Evolutionary conservation across 148 eudicot genomes (phyloP), one percentile per base, ranked within the genome.

Genomic region (Silene latifolia): DNA sequence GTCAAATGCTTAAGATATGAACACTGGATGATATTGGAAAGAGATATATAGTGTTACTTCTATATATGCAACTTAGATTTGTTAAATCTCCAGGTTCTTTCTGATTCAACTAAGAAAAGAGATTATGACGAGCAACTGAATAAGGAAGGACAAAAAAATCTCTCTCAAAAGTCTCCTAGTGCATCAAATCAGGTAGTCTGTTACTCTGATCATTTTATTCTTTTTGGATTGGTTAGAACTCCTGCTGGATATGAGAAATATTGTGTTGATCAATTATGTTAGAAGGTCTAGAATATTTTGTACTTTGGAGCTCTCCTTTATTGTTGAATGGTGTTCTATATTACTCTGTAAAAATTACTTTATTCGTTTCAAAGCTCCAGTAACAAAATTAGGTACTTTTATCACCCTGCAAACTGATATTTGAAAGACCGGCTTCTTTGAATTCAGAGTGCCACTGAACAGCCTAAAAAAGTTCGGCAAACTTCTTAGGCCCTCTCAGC

Each of bases 101-200:
- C 99, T 68, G 98, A 96, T 89, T 89, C 87, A 73, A 79, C 85
- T 35, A 96, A 92, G 86, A 96, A 86, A 84, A 85, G 88, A 82
- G 99, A 96, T 80, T 92, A 96, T 78, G 99, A 96, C 76, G 99
- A 96, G 72, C 98, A 92, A 69, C 81, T 96, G 73, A 87, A 87
- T 69, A 96, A 89, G 87, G 97, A 96, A 82, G 97, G 89, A 83
- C 83, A 84, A 21, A 89, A 82, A 81, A 79, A 82, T 72, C 83
- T 88, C 29, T 77, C 88, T 74, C 90, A 87, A 74, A 89, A 81
- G 72, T 88, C 98, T 29, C 86, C 97, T 73, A 84, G 90, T 85
- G 76, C 90, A 80, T 85, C 99, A 67, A 81, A 71, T 86, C 97
- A 88, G 98, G 99, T 96, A 78, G 61, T 62, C 44, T 56, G 35